Percentiles rank a stretch among this genome's conserved stretches.
Evolutionary conservation across 2,329 filamentous ascomycete genomes (phyloP).

Genomic region (Orbilia javanica): DNA sequence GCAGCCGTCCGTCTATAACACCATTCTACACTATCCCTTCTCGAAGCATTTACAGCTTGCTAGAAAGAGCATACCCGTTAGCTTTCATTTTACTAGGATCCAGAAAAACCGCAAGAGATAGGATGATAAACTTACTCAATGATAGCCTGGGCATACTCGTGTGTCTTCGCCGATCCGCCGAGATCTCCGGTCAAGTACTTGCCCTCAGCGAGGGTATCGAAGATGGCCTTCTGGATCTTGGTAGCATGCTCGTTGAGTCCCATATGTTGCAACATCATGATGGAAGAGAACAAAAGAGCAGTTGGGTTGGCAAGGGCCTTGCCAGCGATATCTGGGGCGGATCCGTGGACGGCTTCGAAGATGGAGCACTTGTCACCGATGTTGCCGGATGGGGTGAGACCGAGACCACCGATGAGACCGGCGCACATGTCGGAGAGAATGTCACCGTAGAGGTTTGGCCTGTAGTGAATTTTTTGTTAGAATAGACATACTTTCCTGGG

Average conservation of each 20-base stretch:
- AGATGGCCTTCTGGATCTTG: constrained; percentile 93
- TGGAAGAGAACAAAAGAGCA: constrained; percentile 90
- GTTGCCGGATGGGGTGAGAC: constrained; percentile 96
- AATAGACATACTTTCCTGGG: background rate
- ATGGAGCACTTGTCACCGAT: constrained; percentile 99
- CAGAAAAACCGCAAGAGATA: background rate
- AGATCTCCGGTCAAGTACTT: constrained; percentile 96
- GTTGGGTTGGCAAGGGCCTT: constrained; percentile 98
- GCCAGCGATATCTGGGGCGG: constrained; percentile 94
- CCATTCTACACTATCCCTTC: background rate
- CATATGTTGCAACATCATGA: constrained; percentile 99
- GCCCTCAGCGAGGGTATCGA: constrained; percentile 94
- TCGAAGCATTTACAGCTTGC: constrained; percentile 40
- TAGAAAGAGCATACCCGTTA: constrained; percentile 14
- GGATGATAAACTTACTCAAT: constrained; percentile 70
- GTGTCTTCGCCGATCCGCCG: constrained; percentile 94
- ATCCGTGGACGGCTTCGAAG: constrained; percentile 99
- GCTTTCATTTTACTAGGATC: background rate
- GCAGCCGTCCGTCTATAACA: background rate
- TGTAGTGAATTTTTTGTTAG: constrained; percentile 62
- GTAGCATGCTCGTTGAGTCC: constrained; percentile 83
- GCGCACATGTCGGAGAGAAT: constrained; percentile 99
- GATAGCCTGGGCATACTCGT: constrained; percentile 93
- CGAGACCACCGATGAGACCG: constrained; percentile 96
- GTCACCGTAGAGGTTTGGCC: constrained; percentile 98